phyloP scores from a whole-genome alignment of 108 stramenopile species.

The Cyclotella baltica region DNA sequence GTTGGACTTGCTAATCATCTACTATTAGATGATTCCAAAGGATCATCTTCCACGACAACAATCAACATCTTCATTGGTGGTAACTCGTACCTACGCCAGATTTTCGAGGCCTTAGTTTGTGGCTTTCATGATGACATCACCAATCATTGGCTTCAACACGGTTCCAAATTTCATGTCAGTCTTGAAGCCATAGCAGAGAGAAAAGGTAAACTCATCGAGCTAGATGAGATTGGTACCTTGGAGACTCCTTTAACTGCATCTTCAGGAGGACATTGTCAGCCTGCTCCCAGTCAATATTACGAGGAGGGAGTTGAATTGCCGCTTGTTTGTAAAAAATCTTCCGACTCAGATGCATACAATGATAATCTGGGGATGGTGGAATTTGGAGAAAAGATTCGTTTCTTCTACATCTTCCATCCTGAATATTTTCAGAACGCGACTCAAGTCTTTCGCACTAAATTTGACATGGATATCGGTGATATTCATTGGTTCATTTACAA shows the following conservation, averaged over 20 bases:
- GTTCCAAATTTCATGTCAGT: neutral
- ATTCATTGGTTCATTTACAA: neutral
- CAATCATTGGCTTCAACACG: neutral
- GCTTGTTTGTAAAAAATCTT: neutral
- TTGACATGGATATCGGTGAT: neutral
- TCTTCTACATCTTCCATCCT: conserved; percentile 46
- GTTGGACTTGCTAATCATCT: neutral
- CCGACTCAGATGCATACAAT: neutral
- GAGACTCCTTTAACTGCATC: neutral
- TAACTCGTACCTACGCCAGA: neutral
- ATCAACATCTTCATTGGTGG: neutral
- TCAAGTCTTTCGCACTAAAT: neutral
- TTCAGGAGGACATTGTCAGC: neutral
- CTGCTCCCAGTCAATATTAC: too few species aligned
- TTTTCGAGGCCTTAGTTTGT: neutral
- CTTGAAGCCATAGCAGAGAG: neutral
- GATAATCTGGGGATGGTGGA: conserved; percentile 48
- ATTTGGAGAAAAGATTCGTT: conserved; percentile 13
- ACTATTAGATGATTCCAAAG: conserved; percentile 21
- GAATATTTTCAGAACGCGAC: neutral
- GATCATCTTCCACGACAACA: too few species aligned
- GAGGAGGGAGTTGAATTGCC: neutral
- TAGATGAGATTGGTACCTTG: neutral
- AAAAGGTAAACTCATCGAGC: neutral
- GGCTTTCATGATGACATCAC: neutral